These are phyloP conservation scores for Xylona heveae DNA, from an alignment of 495 filamentous ascomycete genomes.

Conservation along the genomic window DNA sequence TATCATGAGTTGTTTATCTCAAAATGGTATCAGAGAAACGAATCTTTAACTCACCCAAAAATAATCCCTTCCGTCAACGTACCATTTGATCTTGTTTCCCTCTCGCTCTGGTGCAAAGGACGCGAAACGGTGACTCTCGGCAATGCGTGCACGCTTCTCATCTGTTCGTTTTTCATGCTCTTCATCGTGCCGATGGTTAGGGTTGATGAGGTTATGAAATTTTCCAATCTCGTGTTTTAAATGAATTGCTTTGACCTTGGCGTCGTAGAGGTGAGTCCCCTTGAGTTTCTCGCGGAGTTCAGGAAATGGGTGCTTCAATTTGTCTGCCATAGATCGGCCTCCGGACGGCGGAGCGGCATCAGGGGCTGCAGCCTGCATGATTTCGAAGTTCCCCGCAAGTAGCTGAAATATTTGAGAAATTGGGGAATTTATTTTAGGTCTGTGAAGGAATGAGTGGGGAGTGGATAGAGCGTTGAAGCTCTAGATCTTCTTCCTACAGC, in stretches of 20 bases:
- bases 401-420: too few relatives aligned
- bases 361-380: too few relatives aligned
- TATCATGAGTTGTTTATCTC: neutral
- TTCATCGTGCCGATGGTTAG: slow-evolving; percentile 88
- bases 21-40: neutral
- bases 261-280: slow-evolving; percentile 22
- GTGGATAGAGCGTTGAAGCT: too few relatives aligned
- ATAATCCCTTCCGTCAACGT: slow-evolving; percentile 84
- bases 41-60: slow-evolving; percentile 38
- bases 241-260: slow-evolving; percentile 26
- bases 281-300: neutral
- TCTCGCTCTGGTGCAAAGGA: slow-evolving; percentile 73
- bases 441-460: too few relatives aligned
- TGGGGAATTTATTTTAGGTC: too few relatives aligned
- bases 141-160: slow-evolving; percentile 47
- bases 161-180: slow-evolving; percentile 73
- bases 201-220: slow-evolving; percentile 55
- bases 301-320: neutral
- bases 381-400: too few relatives aligned
- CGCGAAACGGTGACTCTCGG: slow-evolving; percentile 58
- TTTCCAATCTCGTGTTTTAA: slow-evolving; percentile 46
- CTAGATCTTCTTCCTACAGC: too few relatives aligned
- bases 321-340: slow-evolving; percentile 1
- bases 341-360: too few relatives aligned
- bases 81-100: slow-evolving; percentile 87